Base-by-base conservation (phyloP, 2,329 filamentous ascomycete genomes). In the Mollisia scopiformis region DNA sequence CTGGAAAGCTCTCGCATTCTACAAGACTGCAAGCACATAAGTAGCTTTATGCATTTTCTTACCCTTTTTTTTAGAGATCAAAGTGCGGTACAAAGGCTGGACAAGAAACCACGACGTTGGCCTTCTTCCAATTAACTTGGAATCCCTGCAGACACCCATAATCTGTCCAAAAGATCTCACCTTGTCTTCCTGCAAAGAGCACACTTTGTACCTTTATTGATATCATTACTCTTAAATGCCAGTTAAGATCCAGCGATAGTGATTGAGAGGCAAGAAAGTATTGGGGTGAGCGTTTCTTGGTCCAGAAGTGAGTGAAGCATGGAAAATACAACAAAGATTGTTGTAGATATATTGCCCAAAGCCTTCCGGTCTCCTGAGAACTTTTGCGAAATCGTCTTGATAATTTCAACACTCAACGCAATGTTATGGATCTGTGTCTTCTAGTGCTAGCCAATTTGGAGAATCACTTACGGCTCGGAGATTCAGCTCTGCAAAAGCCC, bases 61-160 rank as follows among this genome's bases (percentile, higher is more conserved):
- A 21, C 57, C 21, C 28, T 21, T 10, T 53, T 4, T 25, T 50
- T n/a, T n/a, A n/a, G n/a, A n/a, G n/a, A 33, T 30, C 13, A 23
- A 31, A 49, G 14, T 13, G 25, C 27, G 30, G 16, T 50, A 63
- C 51, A 64, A 64, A 66, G 64, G 16, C 50, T 6, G 16, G 55
- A 63, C 57, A 35, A 56, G 23, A 33, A 30, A 49, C 8, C 27
- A 21, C 55, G 28, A 55, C 14, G 30, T 60, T 46, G n/a, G 30
- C 31, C 16, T 35, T 35, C 43, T 49, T 56, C 47, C 43, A 61
- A 46, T 23, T n/a, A 30, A 5, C 11, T 49, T 19, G 23, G 46
- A 49, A 56, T 37, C 35, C 19, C 61, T 67, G 65, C 62, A 58
- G 65, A 62, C 62, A 62, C 31, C 65, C 62, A 54, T 23, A 25